These are phyloP conservation scores for Xylaria sp. DNA, from an alignment of 2,329 filamentous ascomycete species.

Conservation along the genomic window DNA sequence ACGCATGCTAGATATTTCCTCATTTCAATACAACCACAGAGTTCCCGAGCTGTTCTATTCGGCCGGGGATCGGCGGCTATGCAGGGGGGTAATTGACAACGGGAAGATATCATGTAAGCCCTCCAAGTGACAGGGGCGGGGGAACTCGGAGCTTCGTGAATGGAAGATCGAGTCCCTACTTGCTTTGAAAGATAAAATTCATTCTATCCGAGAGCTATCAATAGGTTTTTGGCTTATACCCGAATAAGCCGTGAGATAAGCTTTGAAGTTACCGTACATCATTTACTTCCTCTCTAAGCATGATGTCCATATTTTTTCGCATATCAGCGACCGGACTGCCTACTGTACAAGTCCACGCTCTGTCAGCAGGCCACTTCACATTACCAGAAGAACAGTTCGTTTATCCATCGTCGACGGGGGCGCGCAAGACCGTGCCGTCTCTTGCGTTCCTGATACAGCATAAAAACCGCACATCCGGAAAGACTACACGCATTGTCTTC, in stretches of 20 bases:
- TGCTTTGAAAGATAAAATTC: neutral
- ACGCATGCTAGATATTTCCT: neutral
- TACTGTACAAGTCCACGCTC: conserved; percentile 25
- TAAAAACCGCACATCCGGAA: neutral
- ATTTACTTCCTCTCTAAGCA: neutral
- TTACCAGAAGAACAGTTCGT: conserved; percentile 34
- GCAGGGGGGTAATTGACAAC: neutral
- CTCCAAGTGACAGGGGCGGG: neutral
- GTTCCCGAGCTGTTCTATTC: neutral
- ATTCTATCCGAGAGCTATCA: neutral
- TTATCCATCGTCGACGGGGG: conserved; percentile 5
- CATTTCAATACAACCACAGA: neutral
- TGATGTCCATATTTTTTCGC: neutral
- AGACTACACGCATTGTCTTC: conserved; percentile 24
- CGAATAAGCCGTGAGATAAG: neutral
- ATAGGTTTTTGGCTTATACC: neutral
- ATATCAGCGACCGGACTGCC: neutral
- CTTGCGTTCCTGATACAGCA: conserved; percentile 29
- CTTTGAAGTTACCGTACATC: neutral
- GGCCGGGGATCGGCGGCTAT: neutral
- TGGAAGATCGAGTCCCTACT: neutral
- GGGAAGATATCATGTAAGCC: neutral
- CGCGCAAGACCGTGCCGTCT: conserved; percentile 28
- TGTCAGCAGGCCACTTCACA: conserved; percentile 28
- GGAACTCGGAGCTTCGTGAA: neutral